A percentile compares a stretch with the other conserved stretches of the same genome.
Conservation (phyloP, 2,329 filamentous ascomycete species). For the Talaromyces verruculosus region DNA sequence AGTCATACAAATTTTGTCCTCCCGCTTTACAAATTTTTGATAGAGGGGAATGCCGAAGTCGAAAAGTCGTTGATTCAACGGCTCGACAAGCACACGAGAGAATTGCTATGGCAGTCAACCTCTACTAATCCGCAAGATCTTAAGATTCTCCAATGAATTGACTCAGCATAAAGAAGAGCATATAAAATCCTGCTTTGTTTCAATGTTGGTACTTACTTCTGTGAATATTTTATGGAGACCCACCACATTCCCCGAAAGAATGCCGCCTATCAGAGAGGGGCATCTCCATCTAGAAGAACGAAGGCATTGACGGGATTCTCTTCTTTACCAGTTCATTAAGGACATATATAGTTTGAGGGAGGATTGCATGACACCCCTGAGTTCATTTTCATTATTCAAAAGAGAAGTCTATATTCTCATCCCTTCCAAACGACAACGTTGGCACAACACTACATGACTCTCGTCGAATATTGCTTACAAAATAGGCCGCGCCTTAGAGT, state of each 20-base stretch:
- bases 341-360: neutral
- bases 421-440: neutral
- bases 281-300: neutral
- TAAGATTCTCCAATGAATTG: neutral
- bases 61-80: neutral
- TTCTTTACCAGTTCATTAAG: neutral
- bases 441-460: neutral
- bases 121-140: neutral
- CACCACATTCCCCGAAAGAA: slow-evolving; percentile 6
- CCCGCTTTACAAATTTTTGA: slow-evolving; percentile 5
- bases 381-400: neutral
- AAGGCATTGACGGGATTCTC: no score
- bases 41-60: slow-evolving; percentile 1
- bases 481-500: slow-evolving; percentile 2
- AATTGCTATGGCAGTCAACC: neutral
- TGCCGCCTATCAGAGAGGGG: slow-evolving; percentile 16
- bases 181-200: slow-evolving; percentile 8
- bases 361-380: neutral
- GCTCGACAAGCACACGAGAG: neutral
- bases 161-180: neutral
- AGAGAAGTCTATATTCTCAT: neutral
- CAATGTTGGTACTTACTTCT: neutral
- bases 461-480: slow-evolving; percentile 7
- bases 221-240: slow-evolving; percentile 18
- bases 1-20: slow-evolving; percentile 13